Evolutionary conservation across 2,329 filamentous ascomycete species (phyloP).

Genomic region (Diaporthe ampelina): DNA sequence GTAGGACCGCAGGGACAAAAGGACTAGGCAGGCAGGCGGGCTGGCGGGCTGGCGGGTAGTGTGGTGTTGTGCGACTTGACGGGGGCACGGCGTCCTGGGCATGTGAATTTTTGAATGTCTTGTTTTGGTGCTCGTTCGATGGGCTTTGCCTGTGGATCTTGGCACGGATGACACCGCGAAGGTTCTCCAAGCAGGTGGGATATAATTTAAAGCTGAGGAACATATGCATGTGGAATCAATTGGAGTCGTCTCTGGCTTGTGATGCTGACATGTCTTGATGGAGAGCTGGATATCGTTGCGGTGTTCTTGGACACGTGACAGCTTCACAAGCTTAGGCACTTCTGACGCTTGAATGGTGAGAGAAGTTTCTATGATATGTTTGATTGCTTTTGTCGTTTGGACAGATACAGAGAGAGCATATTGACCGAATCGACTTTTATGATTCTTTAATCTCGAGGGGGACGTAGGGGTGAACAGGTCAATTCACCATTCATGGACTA

Average conservation of each 20-base stretch:
- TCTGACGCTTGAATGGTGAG: background rate
- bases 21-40: background rate
- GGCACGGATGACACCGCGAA: no score
- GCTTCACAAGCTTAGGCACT: background rate
- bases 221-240: background rate
- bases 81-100: background rate
- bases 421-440: no score
- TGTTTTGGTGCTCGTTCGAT: no score
- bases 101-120: background rate
- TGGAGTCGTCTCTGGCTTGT: background rate
- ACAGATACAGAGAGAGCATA: no score
- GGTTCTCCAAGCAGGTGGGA: background rate
- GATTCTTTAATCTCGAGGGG: no score
- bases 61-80: conserved; percentile 7
- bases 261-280: background rate
- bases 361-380: no score
- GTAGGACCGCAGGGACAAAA: conserved; percentile 13
- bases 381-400: background rate
- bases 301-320: background rate
- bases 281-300: no score
- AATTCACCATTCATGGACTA: no score
- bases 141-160: background rate
- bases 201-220: background rate
- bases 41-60: background rate
- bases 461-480: no score